Percentiles rank a stretch among this genome's conserved stretches.
These are phyloP conservation scores for Fusarium siculi DNA, from an alignment of 2,329 filamentous ascomycete species.

Conservation along the genomic window DNA sequence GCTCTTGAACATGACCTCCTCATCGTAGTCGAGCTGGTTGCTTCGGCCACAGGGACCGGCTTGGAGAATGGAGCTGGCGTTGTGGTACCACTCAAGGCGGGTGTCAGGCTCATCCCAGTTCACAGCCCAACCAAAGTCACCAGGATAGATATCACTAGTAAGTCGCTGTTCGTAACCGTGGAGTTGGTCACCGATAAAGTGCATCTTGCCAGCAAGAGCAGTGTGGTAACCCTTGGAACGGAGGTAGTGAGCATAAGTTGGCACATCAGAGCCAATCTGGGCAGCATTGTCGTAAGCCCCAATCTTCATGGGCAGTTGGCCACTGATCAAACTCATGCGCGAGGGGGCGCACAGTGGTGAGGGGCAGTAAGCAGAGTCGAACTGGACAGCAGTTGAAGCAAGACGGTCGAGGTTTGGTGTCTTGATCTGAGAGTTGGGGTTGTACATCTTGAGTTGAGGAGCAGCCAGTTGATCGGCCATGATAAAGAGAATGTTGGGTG, in stretches of 20 bases:
- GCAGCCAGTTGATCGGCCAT: conserved; percentile 97
- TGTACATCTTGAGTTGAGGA: conserved; percentile 91
- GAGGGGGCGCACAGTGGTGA: conserved; percentile 92
- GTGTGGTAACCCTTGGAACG: conserved; percentile 89
- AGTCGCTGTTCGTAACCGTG: conserved; percentile 93
- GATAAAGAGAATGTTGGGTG: conserved; percentile 74
- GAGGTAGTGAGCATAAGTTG: conserved; percentile 93
- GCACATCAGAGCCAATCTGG: conserved; percentile 83
- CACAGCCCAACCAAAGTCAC: conserved; percentile 93
- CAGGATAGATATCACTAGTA: conserved; percentile 96
- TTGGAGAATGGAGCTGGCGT: conserved; percentile 91
- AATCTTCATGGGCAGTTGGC: conserved; percentile 90
- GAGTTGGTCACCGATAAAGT: conserved; percentile 94
- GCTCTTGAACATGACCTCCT: conserved; percentile 93
- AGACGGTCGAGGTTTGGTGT: conserved; percentile 90
- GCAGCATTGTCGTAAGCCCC: conserved; percentile 92
- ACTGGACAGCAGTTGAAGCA: conserved; percentile 84
- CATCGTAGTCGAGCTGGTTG: conserved; percentile 96
- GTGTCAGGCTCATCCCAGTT: conserved; percentile 93
- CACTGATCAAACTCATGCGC: conserved; percentile 93
- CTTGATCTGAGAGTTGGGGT: conserved; percentile 87
- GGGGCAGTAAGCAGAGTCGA: conserved; percentile 94
- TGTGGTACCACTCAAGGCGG: conserved; percentile 94
- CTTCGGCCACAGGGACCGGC: conserved; percentile 89
- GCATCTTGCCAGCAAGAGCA: conserved; percentile 94